Base-by-base conservation (phyloP, 805 yeast genomes). In the Ogataea zsoltii region DNA sequence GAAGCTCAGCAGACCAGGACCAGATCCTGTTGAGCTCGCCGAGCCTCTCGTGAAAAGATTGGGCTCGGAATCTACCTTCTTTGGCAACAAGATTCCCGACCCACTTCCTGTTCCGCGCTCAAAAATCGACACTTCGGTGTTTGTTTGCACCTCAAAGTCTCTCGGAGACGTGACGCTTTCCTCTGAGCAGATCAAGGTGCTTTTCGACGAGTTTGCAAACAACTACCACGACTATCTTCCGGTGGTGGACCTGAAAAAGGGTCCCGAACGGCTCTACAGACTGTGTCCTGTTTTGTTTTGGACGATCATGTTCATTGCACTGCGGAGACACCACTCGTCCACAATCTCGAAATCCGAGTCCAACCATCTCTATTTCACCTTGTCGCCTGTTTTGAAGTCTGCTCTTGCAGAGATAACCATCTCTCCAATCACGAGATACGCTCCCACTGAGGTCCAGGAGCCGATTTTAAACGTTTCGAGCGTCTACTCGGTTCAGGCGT, bases 401-500 rank as follows among this genome's bases (percentile, higher is more conserved):
- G 80, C 88, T 2, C 68, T 91, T 37, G 90, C 96, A 1, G 97
- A 90, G 56, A 83, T 91, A 41, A 85, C 96, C 37, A 90, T 91
- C 15, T 82, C 92, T 9, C 97, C 98, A 2, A 88, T 91, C 41
- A 85, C 96, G 4, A 71, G 96, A 51, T 88, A 85, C 58, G 79
- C 83, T 18, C 94, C 95, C 2, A 75, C 83, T 2, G 94, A 83
- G 54, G 79, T 77, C 41, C 91, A 85, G 53, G 91, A 85, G 54
- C 95, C 96, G 1, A 77, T 87, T 11, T 71, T 88, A 58, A 91
- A 91, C 56, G 92, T 90, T 2, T 88, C 96, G 4, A 85, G 96
- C 17, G 97, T 92, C 0, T 92, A 85, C 61, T 86, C 96, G 0
- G 97, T 92, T 0, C 99, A 92, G 63, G 97, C 97, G 0, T 85